phyloP scores from a whole-genome alignment of 2,329 filamentous ascomycete genomes.

The Pseudogymnoascus sp. region DNA sequence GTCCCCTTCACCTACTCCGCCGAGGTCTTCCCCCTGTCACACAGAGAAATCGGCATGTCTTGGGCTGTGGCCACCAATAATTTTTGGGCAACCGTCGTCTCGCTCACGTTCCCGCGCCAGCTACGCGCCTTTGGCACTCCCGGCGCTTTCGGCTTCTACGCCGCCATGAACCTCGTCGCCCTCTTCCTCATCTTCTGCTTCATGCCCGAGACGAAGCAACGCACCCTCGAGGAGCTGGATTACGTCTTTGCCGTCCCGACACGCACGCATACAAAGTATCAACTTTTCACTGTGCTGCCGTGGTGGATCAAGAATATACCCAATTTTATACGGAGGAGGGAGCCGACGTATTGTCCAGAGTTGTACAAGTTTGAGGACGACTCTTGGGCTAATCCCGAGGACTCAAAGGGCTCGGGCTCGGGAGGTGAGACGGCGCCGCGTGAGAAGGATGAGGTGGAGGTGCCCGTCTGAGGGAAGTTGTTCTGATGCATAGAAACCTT shows the following conservation, averaged over 20 bases:
- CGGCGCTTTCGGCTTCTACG: slow-evolving; percentile 47
- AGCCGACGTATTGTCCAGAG: slow-evolving; percentile 10
- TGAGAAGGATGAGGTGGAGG: background rate
- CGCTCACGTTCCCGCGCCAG: slow-evolving; percentile 38
- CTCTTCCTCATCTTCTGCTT: slow-evolving; percentile 48
- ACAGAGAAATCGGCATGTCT: slow-evolving; percentile 56
- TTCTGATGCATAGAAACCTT: slow-evolving; percentile 2
- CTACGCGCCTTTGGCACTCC: slow-evolving; percentile 17
- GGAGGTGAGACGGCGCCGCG: background rate
- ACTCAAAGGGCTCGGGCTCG: background rate
- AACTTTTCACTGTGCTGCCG: slow-evolving; percentile 44
- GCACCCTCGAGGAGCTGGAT: slow-evolving; percentile 26
- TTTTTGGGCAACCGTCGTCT: slow-evolving; percentile 52
- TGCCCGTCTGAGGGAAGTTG: background rate
- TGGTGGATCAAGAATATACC: slow-evolving; percentile 44
- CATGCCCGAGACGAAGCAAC: slow-evolving; percentile 50
- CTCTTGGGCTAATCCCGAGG: slow-evolving; percentile 10
- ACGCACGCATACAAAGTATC: slow-evolving; percentile 19
- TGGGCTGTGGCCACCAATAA: slow-evolving; percentile 55
- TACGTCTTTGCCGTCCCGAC: slow-evolving; percentile 40
- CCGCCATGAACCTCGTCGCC: slow-evolving; percentile 46
- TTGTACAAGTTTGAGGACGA: slow-evolving; percentile 17
- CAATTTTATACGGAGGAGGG: background rate
- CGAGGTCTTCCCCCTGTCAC: slow-evolving; percentile 56
- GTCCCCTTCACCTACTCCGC: slow-evolving; percentile 55